These are phyloP conservation scores for Nothopassalora personata DNA, from an alignment of 2,329 filamentous ascomycete species.

Conservation along the genomic window DNA sequence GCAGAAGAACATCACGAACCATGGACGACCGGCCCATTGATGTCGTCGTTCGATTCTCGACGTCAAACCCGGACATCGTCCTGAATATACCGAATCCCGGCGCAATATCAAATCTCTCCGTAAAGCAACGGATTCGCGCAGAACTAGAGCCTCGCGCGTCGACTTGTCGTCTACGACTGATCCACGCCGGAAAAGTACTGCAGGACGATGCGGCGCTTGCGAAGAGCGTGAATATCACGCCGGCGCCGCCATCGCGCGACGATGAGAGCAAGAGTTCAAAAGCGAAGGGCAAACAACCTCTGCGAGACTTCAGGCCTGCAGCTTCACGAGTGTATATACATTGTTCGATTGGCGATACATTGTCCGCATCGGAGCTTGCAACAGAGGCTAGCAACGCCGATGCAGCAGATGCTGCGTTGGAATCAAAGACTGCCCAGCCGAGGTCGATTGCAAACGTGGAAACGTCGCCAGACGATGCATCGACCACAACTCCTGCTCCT, in stretches of 20 bases:
- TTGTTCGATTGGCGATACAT: constrained; percentile 76
- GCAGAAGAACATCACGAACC: not conserved
- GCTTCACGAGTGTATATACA: constrained; percentile 73
- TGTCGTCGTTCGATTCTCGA: constrained; percentile 86
- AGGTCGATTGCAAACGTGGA: constrained; percentile 21
- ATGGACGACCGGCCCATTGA: constrained; percentile 44
- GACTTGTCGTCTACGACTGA: constrained; percentile 73
- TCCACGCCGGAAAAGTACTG: constrained; percentile 82
- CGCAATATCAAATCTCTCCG: constrained; percentile 65
- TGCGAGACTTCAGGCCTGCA: constrained; percentile 38
- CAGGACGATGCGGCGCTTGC: constrained; percentile 66
- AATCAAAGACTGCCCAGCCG: constrained; percentile 20
- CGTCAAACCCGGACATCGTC: constrained; percentile 73
- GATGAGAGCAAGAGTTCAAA: constrained; percentile 31
- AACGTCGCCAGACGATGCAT: constrained; percentile 8
- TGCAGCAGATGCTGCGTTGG: constrained; percentile 36
- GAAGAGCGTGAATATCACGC: constrained; percentile 60
- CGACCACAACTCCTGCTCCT: constrained; percentile 52
- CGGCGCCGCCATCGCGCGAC: constrained; percentile 42
- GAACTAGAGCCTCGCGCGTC: constrained; percentile 60
- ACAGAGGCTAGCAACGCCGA: constrained; percentile 53
- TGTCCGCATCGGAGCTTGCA: constrained; percentile 64
- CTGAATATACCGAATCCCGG: constrained; percentile 66
- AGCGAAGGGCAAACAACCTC: constrained; percentile 63
- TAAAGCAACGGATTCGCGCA: constrained; percentile 76